A percentile compares a stretch with the other conserved stretches of the same genome.
Conservation (phyloP, 1,284 basidiomycete species). For the Trichosporon coremiiforme region DNA sequence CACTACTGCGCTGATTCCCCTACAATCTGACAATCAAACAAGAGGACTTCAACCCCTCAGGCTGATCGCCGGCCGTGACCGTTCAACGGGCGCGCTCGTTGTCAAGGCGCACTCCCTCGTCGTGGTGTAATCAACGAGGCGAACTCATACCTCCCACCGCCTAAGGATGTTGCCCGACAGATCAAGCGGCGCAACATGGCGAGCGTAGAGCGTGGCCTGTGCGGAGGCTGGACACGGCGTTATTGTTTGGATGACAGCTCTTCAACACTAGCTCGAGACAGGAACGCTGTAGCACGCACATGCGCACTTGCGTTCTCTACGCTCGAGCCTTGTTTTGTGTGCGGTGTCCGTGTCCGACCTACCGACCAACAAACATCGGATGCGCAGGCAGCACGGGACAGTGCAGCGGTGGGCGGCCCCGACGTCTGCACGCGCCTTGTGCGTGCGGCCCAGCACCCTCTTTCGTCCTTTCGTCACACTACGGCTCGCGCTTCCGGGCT, state of each 20-base stretch:
- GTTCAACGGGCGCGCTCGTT: not conserved
- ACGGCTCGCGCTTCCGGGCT: not conserved
- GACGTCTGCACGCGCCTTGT: conserved; percentile 13
- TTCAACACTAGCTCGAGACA: not conserved
- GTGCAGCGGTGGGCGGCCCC: not conserved
- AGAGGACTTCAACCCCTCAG: not conserved
- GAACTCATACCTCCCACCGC: not conserved
- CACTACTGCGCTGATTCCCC: not conserved
- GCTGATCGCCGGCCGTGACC: not conserved
- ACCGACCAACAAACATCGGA: not conserved
- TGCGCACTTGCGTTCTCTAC: not conserved
- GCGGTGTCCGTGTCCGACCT: not conserved
- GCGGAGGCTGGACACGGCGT: conserved; percentile 4
- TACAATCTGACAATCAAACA: not conserved
- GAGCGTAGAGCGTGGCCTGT: conserved; percentile 5
- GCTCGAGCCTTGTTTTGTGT: conserved; percentile 14
- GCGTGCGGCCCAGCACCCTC: not conserved
- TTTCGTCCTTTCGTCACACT: not conserved
- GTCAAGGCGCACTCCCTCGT: not conserved
- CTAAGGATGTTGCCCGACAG: not conserved
- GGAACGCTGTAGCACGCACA: not conserved
- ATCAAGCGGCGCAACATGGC: not conserved
- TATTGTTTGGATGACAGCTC: not conserved
- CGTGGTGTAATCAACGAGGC: not conserved
- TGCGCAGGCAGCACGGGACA: not conserved